Evolutionary conservation across 1,139 yeast genomes (phyloP).

Genomic region (Geotrichum candidum): DNA sequence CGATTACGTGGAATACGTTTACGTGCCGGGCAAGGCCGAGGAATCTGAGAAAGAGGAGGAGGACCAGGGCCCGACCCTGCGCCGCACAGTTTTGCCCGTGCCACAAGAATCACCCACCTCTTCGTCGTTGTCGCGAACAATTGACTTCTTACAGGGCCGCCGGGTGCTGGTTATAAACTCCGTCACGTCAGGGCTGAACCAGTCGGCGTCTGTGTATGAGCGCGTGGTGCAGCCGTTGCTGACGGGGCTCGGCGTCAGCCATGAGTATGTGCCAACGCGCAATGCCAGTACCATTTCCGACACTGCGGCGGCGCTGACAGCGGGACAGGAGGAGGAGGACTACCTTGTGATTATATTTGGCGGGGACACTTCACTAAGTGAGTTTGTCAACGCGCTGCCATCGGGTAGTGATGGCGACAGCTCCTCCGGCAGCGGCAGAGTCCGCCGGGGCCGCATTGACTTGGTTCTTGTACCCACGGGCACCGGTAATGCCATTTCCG

Average conservation of each 20-base stretch:
- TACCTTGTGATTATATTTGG: conserved; percentile 58
- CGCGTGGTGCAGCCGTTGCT: conserved; percentile 32
- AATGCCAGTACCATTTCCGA: conserved; percentile 30
- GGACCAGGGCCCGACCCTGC: background rate
- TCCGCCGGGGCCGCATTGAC: conserved; percentile 19
- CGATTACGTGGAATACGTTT: background rate
- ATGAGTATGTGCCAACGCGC: conserved; percentile 36
- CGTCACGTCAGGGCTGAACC: conserved; percentile 30
- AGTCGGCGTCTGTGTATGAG: conserved; percentile 29
- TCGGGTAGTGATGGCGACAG: too few species aligned
- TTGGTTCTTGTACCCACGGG: conserved; percentile 70
- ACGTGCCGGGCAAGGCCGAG: background rate
- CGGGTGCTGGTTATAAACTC: conserved; percentile 34
- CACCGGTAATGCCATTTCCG: conserved; percentile 75
- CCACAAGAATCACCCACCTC: background rate
- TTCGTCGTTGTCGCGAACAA: background rate
- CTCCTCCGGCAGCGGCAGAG: background rate
- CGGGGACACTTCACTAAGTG: conserved; percentile 83
- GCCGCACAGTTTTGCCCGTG: background rate
- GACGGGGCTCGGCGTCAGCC: conserved; percentile 31
- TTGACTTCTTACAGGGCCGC: conserved; percentile 4
- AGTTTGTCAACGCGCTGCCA: conserved; percentile 52
- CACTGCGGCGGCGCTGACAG: conserved; percentile 29
- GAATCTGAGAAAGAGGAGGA: background rate
- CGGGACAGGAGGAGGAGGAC: conserved; percentile 20